Evolutionary conservation across 257 asterid species (phyloP), one percentile per base, ranked within the genome.

Genomic region (Petunia secreta): DNA sequence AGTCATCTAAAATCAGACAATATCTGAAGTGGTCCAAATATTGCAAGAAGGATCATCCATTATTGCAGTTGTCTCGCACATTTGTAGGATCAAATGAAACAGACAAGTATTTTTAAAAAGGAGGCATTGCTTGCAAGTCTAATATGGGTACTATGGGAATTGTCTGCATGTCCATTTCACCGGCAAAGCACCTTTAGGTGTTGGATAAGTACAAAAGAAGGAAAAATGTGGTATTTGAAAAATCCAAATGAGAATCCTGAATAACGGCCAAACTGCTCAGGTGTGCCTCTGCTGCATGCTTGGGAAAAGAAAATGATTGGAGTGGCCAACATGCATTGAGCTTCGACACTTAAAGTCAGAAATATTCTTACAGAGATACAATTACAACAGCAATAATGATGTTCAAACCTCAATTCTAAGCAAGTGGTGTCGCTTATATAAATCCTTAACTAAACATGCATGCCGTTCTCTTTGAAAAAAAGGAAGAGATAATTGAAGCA

Each of bases 1-100:
- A 69, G 2, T 69, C 8, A 69, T 69, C 58, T 69, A 69, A 69
- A 69, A 69, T 69, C 59, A 69, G 59, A 69, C 25, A 46, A 69
- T 69, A 44, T 65, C 52, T 40, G 74, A 41, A 40, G 11, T 8
- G 57, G 57, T 52, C 3, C 57, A 52, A 52, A 52, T 52, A 52
- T 52, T 52, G 15, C 57, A 10, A 52, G 57, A 52, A 66, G 75
- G 75, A 66, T 48, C 59, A 69, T 7, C 2, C 16, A 3, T 40
- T 16, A 69, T 69, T 46, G 77, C 43, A 25, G 77, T 46, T 46
- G 43, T 25, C 59, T 25, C 57, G 77, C 77, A 69, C 25, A 69
- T 69, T 69, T 2, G 8, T 69, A 25, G 77, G 77, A 46, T 43
- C 59, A 69, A 69, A 46, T 69, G 11, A 69, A 69, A 46, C 15